Evolutionary conservation across 306 rosid species (phyloP), one percentile per base, ranked within the genome.

Genomic region (Vicia sativa): DNA sequence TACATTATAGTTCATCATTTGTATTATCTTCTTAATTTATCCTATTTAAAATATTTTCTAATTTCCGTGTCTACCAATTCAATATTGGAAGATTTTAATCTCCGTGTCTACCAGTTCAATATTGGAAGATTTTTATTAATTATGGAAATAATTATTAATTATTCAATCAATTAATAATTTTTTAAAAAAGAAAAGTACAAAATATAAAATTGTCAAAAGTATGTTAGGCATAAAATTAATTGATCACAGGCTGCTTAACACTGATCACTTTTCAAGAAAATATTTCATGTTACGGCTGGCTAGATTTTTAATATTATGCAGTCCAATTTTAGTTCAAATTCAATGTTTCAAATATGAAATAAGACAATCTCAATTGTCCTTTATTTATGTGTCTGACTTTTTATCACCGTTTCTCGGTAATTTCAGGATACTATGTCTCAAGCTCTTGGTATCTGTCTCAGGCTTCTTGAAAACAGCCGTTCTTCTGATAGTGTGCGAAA

Each of bases 391-490:
- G 45, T 37, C 68, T 68, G 70, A 46, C 42, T 56, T 68, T 44
- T 57, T 73, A 29, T 41, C 54, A 77, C 15, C 35, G 5, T 43
- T 50, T 75, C 65, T 70, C 68, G 49, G 56, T 42, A 68, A 60
- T 73, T 64, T 52, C 92, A 92, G 98, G 96, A 84, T 23, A 83
- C 83, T 70, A 87, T 88, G 90, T 89, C 85, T 78, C 96, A 83
- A 86, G 96, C 96, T 77, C 96, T 92, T 75, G 91, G 85, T 50
- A 92, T 92, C 76, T 92, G 96, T 84, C 95, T 90, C 57, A 87
- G 93, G 84, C 93, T 90, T 79, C 89, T 92, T 21, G 98, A 90
- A 83, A 85, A 85, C 77, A 74, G 73, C 62, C 86, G 98, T 74
- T 92, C 96, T 74, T 82, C 93, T 69, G 98, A 92, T 49, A 92